Evolutionary conservation across 2,329 filamentous ascomycete species (phyloP).

Genomic region (Monilinia aucupariae): DNA sequence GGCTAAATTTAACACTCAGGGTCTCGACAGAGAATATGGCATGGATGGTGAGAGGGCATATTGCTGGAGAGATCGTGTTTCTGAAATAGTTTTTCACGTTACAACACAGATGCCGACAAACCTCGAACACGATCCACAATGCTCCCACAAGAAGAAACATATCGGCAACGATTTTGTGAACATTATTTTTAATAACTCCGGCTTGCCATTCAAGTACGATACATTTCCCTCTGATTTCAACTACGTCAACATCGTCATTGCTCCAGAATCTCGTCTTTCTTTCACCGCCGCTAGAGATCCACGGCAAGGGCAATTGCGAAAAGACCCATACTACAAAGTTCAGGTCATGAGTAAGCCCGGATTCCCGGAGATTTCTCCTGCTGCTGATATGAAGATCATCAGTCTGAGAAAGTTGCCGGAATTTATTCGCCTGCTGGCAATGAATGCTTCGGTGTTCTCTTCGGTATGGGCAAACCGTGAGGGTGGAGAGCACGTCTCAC

Average conservation of each 20-base stretch:
- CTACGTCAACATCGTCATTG: constrained; percentile 93
- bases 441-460: constrained; percentile 92
- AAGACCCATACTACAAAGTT: constrained; percentile 70
- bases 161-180: constrained; percentile 98
- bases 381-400: constrained; percentile 83
- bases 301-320: constrained; percentile 36
- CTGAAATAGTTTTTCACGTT: constrained; percentile 92
- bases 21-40: constrained; percentile 72
- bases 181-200: constrained; percentile 96
- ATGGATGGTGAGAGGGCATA: constrained; percentile 83
- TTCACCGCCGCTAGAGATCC: constrained; percentile 60
- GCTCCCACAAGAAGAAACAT: constrained; percentile 83
- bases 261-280: constrained; percentile 73
- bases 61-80: constrained; percentile 91
- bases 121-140: constrained; percentile 66
- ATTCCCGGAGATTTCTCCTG: constrained; percentile 87
- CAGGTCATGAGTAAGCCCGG: constrained; percentile 82
- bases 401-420: constrained; percentile 74
- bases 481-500: constrained; percentile 77
- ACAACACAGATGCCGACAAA: constrained; percentile 97
- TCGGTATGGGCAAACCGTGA: constrained; percentile 78
- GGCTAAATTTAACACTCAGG: constrained; percentile 87
- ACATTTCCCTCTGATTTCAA: constrained; percentile 95
- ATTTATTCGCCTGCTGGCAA: constrained; percentile 80
- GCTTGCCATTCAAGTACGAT: constrained; percentile 80